A percentile compares a stretch with the other conserved stretches of the same genome.
Conservation (phyloP, 2,329 filamentous ascomycete genomes). For the Ophiostoma ips region DNA sequence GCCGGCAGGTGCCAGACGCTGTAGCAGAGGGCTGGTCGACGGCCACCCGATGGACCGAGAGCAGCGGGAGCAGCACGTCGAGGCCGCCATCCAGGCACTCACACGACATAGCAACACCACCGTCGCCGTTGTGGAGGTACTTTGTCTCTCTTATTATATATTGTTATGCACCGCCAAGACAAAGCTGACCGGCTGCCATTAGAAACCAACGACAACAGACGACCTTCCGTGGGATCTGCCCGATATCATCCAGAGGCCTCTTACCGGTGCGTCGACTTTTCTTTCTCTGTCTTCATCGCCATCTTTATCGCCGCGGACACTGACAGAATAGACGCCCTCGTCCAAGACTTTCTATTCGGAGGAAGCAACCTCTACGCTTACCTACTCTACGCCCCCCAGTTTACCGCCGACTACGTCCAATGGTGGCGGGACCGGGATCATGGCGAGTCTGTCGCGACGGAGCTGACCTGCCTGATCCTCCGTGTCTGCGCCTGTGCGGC, state of each 20-base stretch:
- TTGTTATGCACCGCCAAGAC: too few species aligned
- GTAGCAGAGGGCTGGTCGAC: neutral
- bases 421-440: conserved; percentile 29
- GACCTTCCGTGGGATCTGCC: too few species aligned
- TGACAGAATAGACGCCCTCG: conserved; percentile 27
- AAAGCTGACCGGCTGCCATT: neutral
- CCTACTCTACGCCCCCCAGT: conserved; percentile 29
- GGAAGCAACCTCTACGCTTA: conserved; percentile 31
- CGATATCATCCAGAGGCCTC: too few species aligned
- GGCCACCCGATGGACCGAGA: neutral
- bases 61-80: neutral
- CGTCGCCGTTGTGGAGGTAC: neutral
- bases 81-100: neutral
- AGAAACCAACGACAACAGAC: too few species aligned
- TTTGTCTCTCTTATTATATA: neutral
- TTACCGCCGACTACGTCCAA: conserved; percentile 28
- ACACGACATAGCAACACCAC: neutral
- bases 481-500: conserved; percentile 31
- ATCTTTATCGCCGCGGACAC: too few species aligned
- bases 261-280: too few species aligned
- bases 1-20: neutral
- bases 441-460: conserved; percentile 23
- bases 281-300: neutral
- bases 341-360: conserved; percentile 30
- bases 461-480: conserved; percentile 32